Base-by-base conservation (phyloP, 805 yeast species). In the Candida peoriensis region DNA sequence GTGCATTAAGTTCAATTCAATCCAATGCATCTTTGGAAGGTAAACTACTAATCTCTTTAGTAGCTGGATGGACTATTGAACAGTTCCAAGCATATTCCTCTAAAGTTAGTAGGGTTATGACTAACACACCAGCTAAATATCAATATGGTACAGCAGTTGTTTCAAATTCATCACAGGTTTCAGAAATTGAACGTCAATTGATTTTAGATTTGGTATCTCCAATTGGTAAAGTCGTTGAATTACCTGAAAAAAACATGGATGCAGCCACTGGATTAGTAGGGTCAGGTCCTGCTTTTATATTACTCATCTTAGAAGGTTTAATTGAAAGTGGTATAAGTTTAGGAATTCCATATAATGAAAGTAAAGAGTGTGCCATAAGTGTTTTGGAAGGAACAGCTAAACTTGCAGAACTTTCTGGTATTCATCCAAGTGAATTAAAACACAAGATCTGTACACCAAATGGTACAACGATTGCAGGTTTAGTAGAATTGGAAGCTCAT, bases 381-480 rank as follows among this genome's bases (percentile, higher is more conserved):
- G 96, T 90, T 14, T 70, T 88, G 76, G 89, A 82, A 58, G 98
- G 98, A 17, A 84, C 97, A 11, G 90, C 93, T 12, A 79, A 78
- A 61, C 84, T 93, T 96, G 89, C 81, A 1, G 73, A 80, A 43
- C 74, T 76, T 46, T 79, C 88, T 9, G 88, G 86, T 4, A 76
- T 70, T 28, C 96, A 90, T 54, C 98, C 98, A 9, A 90, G 93
- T 14, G 86, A 74, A 10, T 71, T 93, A 57, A 85, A 85, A 56
- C 78, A 83, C 56, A 81, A 79, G 49, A 93, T 93, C 8, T 88
- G 96, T 56, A 93, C 98, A 0, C 98, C 98, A 17, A 98, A 93
- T 20, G 98, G 98, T 22, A 89, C 97, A 33, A 93, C 98, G 4
- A 93, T 93, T 57, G 95, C 95, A 8, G 98, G 98, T 0, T 66